Percentiles rank a stretch among this genome's conserved stretches.
phyloP scores from a whole-genome alignment of 2,329 filamentous ascomycete genomes.

The Bipolaris gigantea region DNA sequence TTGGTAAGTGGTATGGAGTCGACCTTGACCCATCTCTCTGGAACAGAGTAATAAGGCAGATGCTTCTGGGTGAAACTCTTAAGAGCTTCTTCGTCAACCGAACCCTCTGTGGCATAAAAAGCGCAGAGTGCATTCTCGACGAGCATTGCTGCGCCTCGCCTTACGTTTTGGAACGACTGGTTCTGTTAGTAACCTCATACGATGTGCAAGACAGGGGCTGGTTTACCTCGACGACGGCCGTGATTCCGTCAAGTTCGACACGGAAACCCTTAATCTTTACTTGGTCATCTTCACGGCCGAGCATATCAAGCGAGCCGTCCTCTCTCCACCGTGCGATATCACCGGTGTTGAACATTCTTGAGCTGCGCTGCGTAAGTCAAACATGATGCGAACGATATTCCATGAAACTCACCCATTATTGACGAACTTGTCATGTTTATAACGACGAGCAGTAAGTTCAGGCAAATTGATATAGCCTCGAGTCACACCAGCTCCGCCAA shows the following conservation, averaged over 20 bases:
- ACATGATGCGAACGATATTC: not conserved
- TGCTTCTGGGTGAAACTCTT: constrained; percentile 46
- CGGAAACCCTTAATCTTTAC: constrained; percentile 66
- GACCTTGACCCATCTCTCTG: constrained; percentile 50
- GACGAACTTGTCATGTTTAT: constrained; percentile 55
- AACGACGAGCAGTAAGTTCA: constrained; percentile 55
- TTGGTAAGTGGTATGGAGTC: constrained; percentile 53
- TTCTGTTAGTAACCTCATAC: not conserved
- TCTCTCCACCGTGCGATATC: constrained; percentile 59
- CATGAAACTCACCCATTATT: constrained; percentile 52
- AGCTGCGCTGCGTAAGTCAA: constrained; percentile 17
- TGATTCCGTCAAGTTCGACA: constrained; percentile 62
- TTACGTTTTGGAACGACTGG: constrained; percentile 50
- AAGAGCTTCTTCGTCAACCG: constrained; percentile 38
- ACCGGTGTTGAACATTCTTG: constrained; percentile 62
- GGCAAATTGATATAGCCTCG: constrained; percentile 59
- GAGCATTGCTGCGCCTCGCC: constrained; percentile 53
- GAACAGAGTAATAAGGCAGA: constrained; percentile 60
- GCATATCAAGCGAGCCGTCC: constrained; percentile 58
- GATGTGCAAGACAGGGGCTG: not conserved
- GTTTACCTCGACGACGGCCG: constrained; percentile 36
- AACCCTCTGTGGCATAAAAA: constrained; percentile 51
- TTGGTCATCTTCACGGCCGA: constrained; percentile 62
- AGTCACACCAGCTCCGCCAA: constrained; percentile 59
- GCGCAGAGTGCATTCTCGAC: constrained; percentile 55